A percentile compares a stretch with the other conserved stretches of the same genome.
Conservation (phyloP, 192 early-diverging fungal genomes). For the Dispira parvispora region DNA sequence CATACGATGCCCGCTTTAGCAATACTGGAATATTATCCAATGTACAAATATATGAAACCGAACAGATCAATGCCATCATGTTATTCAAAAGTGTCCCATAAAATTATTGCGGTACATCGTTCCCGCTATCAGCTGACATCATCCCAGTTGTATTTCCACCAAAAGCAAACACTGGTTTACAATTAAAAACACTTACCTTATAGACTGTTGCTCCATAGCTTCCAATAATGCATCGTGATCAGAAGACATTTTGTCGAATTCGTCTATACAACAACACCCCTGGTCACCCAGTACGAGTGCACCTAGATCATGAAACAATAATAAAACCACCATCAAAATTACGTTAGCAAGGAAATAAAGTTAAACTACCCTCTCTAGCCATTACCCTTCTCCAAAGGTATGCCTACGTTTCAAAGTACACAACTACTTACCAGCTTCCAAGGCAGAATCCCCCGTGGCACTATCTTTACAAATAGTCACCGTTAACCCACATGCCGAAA, state of each 20-base stretch:
- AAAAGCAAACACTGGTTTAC: too few species aligned
- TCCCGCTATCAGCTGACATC: too few species aligned
- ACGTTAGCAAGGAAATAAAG: slow-evolving; percentile 16
- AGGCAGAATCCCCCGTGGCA: slow-evolving; percentile 54
- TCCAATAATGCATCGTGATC: slow-evolving; percentile 66
- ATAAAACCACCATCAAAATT: slow-evolving; percentile 14
- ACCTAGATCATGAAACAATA: slow-evolving; percentile 19
- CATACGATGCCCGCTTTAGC: slow-evolving; percentile 77
- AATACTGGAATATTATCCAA: slow-evolving; percentile 26
- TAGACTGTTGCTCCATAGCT: slow-evolving; percentile 80
- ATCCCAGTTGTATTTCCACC: too few species aligned
- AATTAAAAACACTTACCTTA: slow-evolving; percentile 13
- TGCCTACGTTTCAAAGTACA: slow-evolving; percentile 10
- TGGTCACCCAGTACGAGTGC: slow-evolving; percentile 79
- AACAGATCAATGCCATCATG: too few species aligned
- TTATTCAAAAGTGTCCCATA: too few species aligned
- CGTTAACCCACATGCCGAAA: slow-evolving; percentile 48
- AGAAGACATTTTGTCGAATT: slow-evolving; percentile 78
- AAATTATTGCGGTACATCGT: too few species aligned
- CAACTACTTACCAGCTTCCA: slow-evolving; percentile 39
- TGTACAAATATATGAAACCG: too few species aligned
- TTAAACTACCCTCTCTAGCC: slow-evolving; percentile 14
- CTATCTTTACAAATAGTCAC: slow-evolving; percentile 53
- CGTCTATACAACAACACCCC: slow-evolving; percentile 80
- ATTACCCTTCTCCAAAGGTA: slow-evolving; percentile 8